These are phyloP conservation scores for Fraxinus sp. DNA, from an alignment of 305 asterid genomes.

Conservation along the genomic window DNA sequence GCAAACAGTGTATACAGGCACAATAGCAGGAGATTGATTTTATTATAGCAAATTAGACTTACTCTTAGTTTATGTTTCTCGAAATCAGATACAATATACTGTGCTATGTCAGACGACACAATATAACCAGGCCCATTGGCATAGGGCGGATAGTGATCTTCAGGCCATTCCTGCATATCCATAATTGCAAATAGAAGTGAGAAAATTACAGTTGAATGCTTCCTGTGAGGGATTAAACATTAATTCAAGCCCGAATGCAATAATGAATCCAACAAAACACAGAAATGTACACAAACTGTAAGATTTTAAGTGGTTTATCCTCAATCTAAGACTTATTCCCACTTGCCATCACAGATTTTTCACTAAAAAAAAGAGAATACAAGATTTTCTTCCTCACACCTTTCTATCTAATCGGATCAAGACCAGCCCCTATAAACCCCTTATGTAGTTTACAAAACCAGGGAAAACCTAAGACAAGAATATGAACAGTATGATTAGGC, in stretches of 20 bases:
- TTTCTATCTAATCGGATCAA: background rate
- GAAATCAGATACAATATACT: slow-evolving; percentile 58
- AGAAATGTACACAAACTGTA: background rate
- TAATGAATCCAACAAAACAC: background rate
- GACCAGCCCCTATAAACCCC: background rate
- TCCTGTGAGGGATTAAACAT: background rate
- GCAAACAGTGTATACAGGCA: background rate
- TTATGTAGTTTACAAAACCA: background rate
- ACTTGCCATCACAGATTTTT: background rate
- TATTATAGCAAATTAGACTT: slow-evolving; percentile 26
- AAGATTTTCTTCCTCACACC: background rate
- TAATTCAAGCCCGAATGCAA: background rate
- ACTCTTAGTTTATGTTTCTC: slow-evolving; percentile 83
- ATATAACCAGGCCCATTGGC: slow-evolving; percentile 94
- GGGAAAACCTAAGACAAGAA: background rate
- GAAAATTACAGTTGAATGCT: background rate
- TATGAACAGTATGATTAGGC: background rate
- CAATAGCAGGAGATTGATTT: background rate
- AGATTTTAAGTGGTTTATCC: background rate
- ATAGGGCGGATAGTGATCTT: slow-evolving; percentile 85
- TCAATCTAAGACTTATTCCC: background rate
- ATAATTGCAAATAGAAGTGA: slow-evolving; percentile 14
- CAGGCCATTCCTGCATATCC: slow-evolving; percentile 91
- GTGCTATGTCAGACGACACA: slow-evolving; percentile 73
- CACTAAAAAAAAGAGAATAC: background rate